A percentile compares a stretch with the other conserved stretches of the same genome.
phyloP scores from a whole-genome alignment of 257 asterid genomes.

The Striga asiatica region DNA sequence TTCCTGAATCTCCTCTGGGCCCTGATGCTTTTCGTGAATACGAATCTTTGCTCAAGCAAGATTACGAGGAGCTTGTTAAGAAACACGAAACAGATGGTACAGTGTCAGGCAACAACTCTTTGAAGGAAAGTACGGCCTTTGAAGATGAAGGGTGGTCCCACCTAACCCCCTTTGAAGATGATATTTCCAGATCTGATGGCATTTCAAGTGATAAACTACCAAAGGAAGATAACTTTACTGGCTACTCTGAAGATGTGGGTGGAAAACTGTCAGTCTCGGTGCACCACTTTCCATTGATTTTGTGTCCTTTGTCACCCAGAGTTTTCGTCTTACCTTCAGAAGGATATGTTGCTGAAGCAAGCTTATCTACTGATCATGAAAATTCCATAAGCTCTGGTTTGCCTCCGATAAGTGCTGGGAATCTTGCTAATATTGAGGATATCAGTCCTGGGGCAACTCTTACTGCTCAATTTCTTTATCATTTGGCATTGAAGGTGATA shows the following conservation, averaged over 20 bases:
- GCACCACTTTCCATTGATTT: conserved; percentile 78
- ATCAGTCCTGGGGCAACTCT: conserved; percentile 77
- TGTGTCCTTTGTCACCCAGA: conserved; percentile 86
- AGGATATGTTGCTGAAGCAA: conserved; percentile 86
- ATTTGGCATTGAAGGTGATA: conserved; percentile 72
- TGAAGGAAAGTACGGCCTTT: conserved; percentile 24
- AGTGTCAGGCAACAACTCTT: conserved; percentile 21
- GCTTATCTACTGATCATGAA: conserved; percentile 60
- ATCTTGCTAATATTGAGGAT: conserved; percentile 58
- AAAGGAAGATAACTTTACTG: conserved; percentile 27
- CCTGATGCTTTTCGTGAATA: conserved; percentile 93
- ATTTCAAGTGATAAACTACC: conserved; percentile 25
- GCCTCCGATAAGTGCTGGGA: conserved; percentile 77
- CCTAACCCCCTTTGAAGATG: conserved; percentile 42
- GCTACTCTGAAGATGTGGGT: conserved; percentile 37
- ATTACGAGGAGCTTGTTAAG: conserved; percentile 75
- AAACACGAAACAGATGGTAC: conserved; percentile 26
- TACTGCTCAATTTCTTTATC: conserved; percentile 88
- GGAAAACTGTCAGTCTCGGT: conserved; percentile 57
- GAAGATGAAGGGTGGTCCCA: conserved; percentile 78
- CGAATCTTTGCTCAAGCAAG: conserved; percentile 78
- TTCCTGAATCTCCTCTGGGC: conserved; percentile 96
- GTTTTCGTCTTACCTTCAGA: conserved; percentile 95
- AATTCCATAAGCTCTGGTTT: conserved; percentile 81
- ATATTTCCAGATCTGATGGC: conserved; percentile 27